These are phyloP conservation scores for Metschnikowia drakensbergensis DNA, from an alignment of 805 yeast species.

Conservation along the genomic window DNA sequence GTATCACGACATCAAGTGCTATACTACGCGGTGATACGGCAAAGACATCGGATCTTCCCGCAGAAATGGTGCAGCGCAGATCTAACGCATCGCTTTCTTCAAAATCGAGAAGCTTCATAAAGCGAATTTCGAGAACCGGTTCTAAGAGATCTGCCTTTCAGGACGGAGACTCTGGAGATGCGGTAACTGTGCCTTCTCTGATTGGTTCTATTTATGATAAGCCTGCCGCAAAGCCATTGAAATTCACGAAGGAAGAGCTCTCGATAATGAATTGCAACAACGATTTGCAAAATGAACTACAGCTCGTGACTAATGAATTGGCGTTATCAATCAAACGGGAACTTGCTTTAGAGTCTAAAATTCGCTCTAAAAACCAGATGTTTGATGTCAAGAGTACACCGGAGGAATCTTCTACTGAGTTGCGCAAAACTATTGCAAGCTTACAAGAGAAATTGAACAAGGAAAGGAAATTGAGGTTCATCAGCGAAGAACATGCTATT, in stretches of 20 bases:
- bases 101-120: constrained; percentile 31
- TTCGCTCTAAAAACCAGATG: constrained; percentile 19
- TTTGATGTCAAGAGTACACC: not conserved
- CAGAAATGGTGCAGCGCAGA: constrained; percentile 18
- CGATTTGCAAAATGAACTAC: constrained; percentile 58
- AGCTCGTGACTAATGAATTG: constrained; percentile 64
- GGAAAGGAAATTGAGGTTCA: constrained; percentile 61
- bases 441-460: constrained; percentile 56
- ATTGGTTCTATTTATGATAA: constrained; percentile 4
- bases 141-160: constrained; percentile 3
- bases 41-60: not conserved
- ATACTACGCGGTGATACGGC: constrained; percentile 9
- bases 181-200: not conserved
- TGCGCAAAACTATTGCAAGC: constrained; percentile 38
- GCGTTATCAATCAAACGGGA: constrained; percentile 72
- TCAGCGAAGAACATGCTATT: constrained; percentile 68
- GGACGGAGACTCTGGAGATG: not conserved
- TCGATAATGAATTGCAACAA: constrained; percentile 59
- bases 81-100: constrained; percentile 26
- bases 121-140: constrained; percentile 27
- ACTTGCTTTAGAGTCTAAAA: constrained; percentile 49
- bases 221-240: constrained; percentile 15
- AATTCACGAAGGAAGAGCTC: constrained; percentile 56
- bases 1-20: constrained; percentile 13
- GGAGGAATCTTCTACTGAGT: constrained; percentile 33